Evolutionary conservation across 2,329 filamentous ascomycete genomes (phyloP), one percentile per base, ranked within the genome.

Genomic region (Calycina marina): DNA sequence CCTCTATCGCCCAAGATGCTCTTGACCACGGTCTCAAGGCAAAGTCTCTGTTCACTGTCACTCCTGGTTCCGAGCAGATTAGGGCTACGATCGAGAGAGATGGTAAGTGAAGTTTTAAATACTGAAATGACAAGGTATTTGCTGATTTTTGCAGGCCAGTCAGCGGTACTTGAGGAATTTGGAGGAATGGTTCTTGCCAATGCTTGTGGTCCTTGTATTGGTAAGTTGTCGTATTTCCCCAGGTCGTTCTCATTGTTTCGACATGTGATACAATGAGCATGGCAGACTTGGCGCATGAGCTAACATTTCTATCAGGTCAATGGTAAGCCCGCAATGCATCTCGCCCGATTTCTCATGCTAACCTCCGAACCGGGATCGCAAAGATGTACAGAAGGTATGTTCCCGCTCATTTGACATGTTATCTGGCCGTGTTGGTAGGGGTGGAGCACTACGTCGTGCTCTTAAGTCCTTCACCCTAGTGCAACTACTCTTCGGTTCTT

Each of bases 281-380:
- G 8, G n/a, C 20, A 5, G 15, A 28, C 4, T 13, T 4, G 9
- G 4, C 4, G 14, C 26, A 25, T 25, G 12, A 14, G 35, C 22
- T 28, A 18, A 32, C 17, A n/a, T 17, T 6, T 25, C 24, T n/a
- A n/a, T n/a, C n/a, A n/a, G n/a, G n/a, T n/a, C n/a, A n/a, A n/a
- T n/a, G n/a, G n/a, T n/a, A n/a, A n/a, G n/a, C n/a, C n/a, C n/a
- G n/a, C n/a, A n/a, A n/a, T n/a, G n/a, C n/a, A n/a, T n/a, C n/a
- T n/a, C n/a, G n/a, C n/a, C n/a, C n/a, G n/a, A n/a, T n/a, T n/a
- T n/a, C n/a, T n/a, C n/a, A n/a, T n/a, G n/a, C n/a, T n/a, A n/a
- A n/a, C n/a, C n/a, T n/a, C n/a, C n/a, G n/a, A 88, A 96, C 62
- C 96, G 90, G 90, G 85, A 94, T 54, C 80, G 90, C 47, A 68